Base-by-base conservation (phyloP, 768 basidiomycete genomes). In the Trametes punicea region DNA sequence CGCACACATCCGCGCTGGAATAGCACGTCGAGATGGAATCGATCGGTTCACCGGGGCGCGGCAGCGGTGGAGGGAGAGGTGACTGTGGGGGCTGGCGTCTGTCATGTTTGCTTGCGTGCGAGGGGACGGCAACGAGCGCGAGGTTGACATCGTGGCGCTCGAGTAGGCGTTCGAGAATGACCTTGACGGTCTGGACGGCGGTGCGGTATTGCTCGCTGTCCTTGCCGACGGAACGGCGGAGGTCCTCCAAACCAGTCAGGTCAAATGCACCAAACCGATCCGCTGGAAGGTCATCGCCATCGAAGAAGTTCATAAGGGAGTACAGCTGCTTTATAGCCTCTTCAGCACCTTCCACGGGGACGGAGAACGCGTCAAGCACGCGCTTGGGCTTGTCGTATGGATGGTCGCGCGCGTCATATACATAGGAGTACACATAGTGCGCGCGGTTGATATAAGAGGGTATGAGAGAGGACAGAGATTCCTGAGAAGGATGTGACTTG, bases 21-120 rank as follows among this genome's bases (percentile, higher is more conserved):
- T 82, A 85, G 72, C 91, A 93, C 6, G 82, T 80, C 13, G 84
- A 81, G 27, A 83, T 68, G 33, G 78, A 77, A 50, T 78, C 79
- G 50, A 85, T 80, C 2, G 85, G 85, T 57, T 80, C 62, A 8
- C 56, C 61, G 15, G 68, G 68, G 16, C 79, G 77, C 7, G 75
- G 67, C 7, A 79, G 75, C 5, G 76, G 67, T 0, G 57, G 46
- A 1, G 57, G 57, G 26, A 60, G 21, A 2, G 58, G 58, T 11
- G 53, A 55, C 26, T 60, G 58, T 30, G 46, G 52, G 6, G 58
- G 58, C 38, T 55, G 2, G 27, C 46, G 50, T 11, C 29, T 51
- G 18, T 42, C 21, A 18, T 54, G 57, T 29, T 27, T 20, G 36
- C 34, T 13, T 5, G 46, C 21, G 75, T 71, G 52, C 80, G 77